phyloP scores from a whole-genome alignment of 116 monocot species.

The Cymodocea nodosa region DNA sequence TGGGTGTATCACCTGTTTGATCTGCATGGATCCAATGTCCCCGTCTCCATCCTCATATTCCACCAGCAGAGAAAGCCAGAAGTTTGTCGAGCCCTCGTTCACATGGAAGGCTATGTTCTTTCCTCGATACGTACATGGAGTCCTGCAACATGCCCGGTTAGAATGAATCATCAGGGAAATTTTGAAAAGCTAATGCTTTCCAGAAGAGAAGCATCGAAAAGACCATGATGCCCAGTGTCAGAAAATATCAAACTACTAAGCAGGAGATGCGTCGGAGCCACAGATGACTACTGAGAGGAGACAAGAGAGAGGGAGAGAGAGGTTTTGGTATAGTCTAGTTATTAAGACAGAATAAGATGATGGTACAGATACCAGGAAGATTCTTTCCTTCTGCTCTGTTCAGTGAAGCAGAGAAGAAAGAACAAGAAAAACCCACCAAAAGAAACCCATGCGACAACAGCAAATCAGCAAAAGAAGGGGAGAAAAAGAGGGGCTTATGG shows the following conservation, averaged over 20 bases:
- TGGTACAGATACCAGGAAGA: neutral
- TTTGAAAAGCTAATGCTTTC: neutral
- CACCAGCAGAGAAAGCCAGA: conserved; percentile 86
- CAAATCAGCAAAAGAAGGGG: neutral
- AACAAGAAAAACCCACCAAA: neutral
- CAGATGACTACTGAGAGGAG: no score
- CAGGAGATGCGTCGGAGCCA: no score
- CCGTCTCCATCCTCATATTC: conserved; percentile 93
- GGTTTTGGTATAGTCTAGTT: neutral
- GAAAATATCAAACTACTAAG: no score
- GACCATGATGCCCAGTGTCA: no score
- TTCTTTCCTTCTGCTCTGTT: neutral
- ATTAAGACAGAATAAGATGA: conserved; percentile 2
- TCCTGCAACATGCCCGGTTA: conserved; percentile 20
- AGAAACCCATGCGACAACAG: neutral
- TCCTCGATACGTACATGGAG: conserved; percentile 62
- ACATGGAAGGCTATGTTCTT: conserved; percentile 83
- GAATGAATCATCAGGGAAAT: neutral
- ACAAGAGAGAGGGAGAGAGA: no score
- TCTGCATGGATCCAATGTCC: conserved; percentile 84
- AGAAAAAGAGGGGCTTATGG: neutral
- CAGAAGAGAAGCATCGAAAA: neutral
- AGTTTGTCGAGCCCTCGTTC: conserved; percentile 81
- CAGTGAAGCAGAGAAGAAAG: neutral
- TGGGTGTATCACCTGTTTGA: conserved; percentile 40